Base-by-base conservation (phyloP, 257 asterid genomes). In the Cinchona pubescens region DNA sequence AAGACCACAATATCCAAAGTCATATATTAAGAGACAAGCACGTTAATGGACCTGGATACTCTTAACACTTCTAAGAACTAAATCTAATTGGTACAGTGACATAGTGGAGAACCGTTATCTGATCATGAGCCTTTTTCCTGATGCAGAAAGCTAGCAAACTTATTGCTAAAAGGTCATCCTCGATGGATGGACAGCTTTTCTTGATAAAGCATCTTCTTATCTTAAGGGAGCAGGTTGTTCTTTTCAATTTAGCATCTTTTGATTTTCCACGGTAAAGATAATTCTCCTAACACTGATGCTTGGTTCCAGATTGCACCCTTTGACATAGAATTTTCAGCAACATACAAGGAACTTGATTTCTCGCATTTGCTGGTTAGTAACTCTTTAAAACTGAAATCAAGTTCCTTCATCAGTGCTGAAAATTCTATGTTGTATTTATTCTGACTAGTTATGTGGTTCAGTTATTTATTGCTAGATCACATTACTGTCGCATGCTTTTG, bases 311-410 rank as follows among this genome's bases (percentile, higher is more conserved):
- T 95, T 86, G 98, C 97, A 49, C 99, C 97, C 76, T 95, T 95
- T 78, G 99, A 95, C 73, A 92, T 95, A 13, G 99, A 92, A 85
- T 95, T 95, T 85, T 95, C 99, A 51, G 97, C 88, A 75, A 95
- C 98, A 11, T 95, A 95, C 85, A 95, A 92, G 88, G 99, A 95
- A 88, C 99, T 95, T 79, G 99, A 95, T 85, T 95, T 95, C 92
- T 92, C 99, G 38, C 97, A 95, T 90, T 82, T 95, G 86, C 87
- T 95, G 99, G 99, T 95, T 62, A 83, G 83, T 81, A 74, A 72
- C 68, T 77, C 83, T 75, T 43, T n/a, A n/a, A 40, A 61, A 14
- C 69, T 45, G 35, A 42, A 63, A 59, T 76, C 71, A n/a, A n/a
- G 5, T 73, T 75, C 77, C 58, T 67, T 21, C 12, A 16, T 34